Evolutionary conservation across 2,329 filamentous ascomycete genomes (phyloP).

Genomic region (Colletotrichum acutatum): DNA sequence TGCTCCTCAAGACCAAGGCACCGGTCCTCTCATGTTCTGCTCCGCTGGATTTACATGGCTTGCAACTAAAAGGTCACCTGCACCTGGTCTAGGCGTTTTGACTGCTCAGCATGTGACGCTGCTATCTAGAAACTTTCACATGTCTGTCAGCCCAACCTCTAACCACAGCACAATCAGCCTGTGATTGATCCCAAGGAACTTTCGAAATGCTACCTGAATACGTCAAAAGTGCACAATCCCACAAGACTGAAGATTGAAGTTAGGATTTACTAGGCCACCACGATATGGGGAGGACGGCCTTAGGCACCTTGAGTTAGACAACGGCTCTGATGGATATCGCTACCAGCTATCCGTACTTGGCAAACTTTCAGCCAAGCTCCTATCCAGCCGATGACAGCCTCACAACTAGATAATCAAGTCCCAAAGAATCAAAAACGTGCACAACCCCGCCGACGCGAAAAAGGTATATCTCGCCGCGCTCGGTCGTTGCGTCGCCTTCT

Average conservation of each 20-base stretch:
- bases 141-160: neutral
- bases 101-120: constrained; percentile 25
- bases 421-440: constrained; percentile 80
- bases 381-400: neutral
- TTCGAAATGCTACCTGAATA: neutral
- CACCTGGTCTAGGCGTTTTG: neutral
- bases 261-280: neutral
- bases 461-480: constrained; percentile 83
- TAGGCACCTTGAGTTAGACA: too few relatives aligned
- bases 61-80: constrained; percentile 17
- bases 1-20: neutral
- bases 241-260: neutral
- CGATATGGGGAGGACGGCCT: neutral
- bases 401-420: constrained; percentile 69
- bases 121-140: constrained; percentile 17
- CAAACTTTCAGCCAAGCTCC: too few relatives aligned
- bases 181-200: neutral
- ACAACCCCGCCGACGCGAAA: constrained; percentile 81
- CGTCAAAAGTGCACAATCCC: neutral
- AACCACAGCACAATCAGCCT: neutral
- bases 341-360: neutral
- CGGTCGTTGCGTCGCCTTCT: constrained; percentile 78
- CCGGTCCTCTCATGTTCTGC: neutral
- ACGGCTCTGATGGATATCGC: neutral
- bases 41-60: neutral